These are phyloP conservation scores for Millerozyma acaciae DNA, from an alignment of 805 yeast species.

Conservation along the genomic window DNA sequence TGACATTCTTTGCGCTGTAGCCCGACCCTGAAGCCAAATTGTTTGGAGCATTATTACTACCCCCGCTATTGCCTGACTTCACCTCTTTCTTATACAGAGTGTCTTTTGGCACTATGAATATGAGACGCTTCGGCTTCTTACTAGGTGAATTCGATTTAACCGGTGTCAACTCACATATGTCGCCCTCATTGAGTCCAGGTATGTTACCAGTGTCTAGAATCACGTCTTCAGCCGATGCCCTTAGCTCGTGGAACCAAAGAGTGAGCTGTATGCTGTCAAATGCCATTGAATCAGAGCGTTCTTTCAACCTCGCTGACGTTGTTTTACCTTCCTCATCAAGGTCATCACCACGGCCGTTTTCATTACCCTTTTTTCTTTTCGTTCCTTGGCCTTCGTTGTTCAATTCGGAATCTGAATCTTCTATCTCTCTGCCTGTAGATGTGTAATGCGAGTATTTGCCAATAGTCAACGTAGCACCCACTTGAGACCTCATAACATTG, in stretches of 20 bases:
- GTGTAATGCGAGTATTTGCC: constrained; percentile 9
- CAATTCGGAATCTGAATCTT: not conserved
- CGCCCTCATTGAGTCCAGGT: constrained; percentile 69
- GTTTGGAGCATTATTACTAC: not conserved
- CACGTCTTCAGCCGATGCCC: constrained; percentile 56
- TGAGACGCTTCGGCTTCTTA: constrained; percentile 11
- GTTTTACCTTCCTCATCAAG: constrained; percentile 4
- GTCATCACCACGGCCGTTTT: constrained; percentile 2
- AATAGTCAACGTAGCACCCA: constrained; percentile 22
- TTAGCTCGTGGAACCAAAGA: constrained; percentile 66
- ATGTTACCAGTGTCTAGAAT: constrained; percentile 55
- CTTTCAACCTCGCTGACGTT: no score
- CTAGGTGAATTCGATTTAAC: constrained; percentile 16
- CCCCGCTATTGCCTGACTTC: not conserved
- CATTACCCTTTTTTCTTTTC: constrained; percentile 1
- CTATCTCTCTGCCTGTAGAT: not conserved
- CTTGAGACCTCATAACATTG: constrained; percentile 13
- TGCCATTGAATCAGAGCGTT: no score
- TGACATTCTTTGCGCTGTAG: constrained; percentile 1
- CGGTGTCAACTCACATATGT: constrained; percentile 65
- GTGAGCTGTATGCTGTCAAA: constrained; percentile 40
- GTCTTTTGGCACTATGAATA: constrained; percentile 3
- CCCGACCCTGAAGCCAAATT: not conserved
- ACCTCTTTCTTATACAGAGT: not conserved
- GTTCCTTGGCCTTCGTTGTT: not conserved